Conservation (phyloP, 169 alveolate species). For the Eimeria acervulina region DNA sequence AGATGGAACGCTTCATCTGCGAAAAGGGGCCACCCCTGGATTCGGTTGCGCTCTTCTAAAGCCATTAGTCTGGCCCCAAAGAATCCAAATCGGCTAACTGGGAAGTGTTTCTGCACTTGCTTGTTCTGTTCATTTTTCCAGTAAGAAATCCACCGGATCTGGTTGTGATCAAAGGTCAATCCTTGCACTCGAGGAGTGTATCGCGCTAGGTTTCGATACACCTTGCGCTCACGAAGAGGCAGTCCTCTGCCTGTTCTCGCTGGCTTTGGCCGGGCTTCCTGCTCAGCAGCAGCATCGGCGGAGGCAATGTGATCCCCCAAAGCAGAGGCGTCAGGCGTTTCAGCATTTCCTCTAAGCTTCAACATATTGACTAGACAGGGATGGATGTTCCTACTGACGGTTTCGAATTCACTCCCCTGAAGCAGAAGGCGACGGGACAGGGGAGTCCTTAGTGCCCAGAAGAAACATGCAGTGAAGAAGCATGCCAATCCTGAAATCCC, state of each 20-base stretch:
- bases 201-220: conserved; percentile 86
- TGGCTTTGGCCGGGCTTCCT: conserved; percentile 52
- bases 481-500: background rate
- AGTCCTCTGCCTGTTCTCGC: conserved; percentile 84
- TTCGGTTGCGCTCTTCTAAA: conserved; percentile 84
- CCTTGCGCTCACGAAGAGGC: conserved; percentile 87
- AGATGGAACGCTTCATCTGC: conserved; percentile 81
- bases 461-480: background rate
- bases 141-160: conserved; percentile 90
- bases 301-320: background rate
- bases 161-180: conserved; percentile 89
- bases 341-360: background rate
- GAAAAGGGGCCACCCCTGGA: conserved; percentile 76
- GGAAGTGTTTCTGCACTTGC: conserved; percentile 89
- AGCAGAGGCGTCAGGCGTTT: background rate
- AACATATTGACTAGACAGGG: background rate
- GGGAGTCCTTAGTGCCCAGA: background rate
- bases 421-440: background rate
- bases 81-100: conserved; percentile 88
- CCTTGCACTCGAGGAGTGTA: conserved; percentile 88
- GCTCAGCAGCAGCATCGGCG: background rate
- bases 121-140: conserved; percentile 89
- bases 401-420: background rate
- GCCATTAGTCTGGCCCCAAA: conserved; percentile 88
- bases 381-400: background rate